These are phyloP conservation scores for Botrytis pseudocinerea DNA, from an alignment of 2,329 filamentous ascomycete genomes.

Conservation along the genomic window DNA sequence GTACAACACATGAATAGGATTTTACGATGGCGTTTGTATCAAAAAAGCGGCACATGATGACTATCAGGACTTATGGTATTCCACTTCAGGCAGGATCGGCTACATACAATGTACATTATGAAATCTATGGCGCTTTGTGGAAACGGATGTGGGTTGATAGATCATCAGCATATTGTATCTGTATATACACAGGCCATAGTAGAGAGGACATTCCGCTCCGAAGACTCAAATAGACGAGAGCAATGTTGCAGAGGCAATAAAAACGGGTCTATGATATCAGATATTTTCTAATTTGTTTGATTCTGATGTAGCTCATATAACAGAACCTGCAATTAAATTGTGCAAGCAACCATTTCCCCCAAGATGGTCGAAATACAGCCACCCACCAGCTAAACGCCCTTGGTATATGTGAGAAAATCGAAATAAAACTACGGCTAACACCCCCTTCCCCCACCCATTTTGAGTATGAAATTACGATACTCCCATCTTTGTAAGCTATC, in stretches of 20 bases:
- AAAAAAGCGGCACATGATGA: slow-evolving; percentile 21
- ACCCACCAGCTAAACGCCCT: slow-evolving; percentile 19
- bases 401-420: slow-evolving; percentile 20
- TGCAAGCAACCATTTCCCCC: not conserved
- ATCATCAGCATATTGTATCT: slow-evolving; percentile 7
- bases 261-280: not conserved
- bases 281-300: not conserved
- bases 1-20: slow-evolving; percentile 24
- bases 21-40: slow-evolving; percentile 30
- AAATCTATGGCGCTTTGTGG: slow-evolving; percentile 17
- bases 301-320: not conserved
- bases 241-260: slow-evolving; percentile 1
- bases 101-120: slow-evolving; percentile 21
- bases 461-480: not conserved
- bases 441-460: not conserved
- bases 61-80: slow-evolving; percentile 15
- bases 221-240: slow-evolving; percentile 9
- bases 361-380: slow-evolving; percentile 1
- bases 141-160: slow-evolving; percentile 6
- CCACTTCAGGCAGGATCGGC: slow-evolving; percentile 9
- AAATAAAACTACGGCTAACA: slow-evolving; percentile 7
- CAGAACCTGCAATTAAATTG: not conserved
- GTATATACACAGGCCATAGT: not conserved
- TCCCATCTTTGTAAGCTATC: slow-evolving; percentile 13
- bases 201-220: slow-evolving; percentile 19